Base-by-base conservation (phyloP, 331 rosid genomes). In the Malus hybrid region DNA sequence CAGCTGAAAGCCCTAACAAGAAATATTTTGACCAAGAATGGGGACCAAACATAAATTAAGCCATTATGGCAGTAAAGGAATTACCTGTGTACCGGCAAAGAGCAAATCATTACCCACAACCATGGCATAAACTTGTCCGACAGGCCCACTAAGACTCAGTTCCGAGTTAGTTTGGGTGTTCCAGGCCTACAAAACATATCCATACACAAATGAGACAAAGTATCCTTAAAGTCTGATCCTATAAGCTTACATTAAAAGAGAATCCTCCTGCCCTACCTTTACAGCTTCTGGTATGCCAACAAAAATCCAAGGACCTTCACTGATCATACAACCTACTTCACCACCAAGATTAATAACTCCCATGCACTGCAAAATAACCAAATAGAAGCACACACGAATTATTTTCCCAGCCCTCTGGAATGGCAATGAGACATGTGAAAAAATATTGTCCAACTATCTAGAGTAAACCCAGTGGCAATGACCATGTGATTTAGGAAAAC, bases 41-140 rank as follows among this genome's bases (percentile, higher is more conserved):
- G 27, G 59, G 8, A 18, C 15, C 28, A 16, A 46, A 74, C 63
- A 33, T 9, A 42, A 42, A 68, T 33, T n/a, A 69, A 79, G 20
- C 12, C 8, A 22, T 31, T 57, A 67, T 24, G n/a, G 42, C 39
- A 55, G 54, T 63, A 54, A n/a, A 69, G 12, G 65, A 81, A 65
- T 83, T 88, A 95, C 99, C 99, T 95, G 99, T 4, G 90, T 92
- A 74, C 97, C 99, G 72, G 97, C 97, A 85, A 94, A 92, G 78
- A 94, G 97, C 87, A 92, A 79, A 78, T 84, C 96, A 80, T 86
- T 90, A 61, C 84, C 93, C 87, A 89, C 97, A 46, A 83, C 97
- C 75, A 95, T 81, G 7, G 99, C 76, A 87, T 89, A 90, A 79
- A 95, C 99, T 86, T 90, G 96, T 48, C 99, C 99, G 28, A 90